A percentile compares a stretch with the other conserved stretches of the same genome.
phyloP scores from a whole-genome alignment of 2,329 filamentous ascomycete species.

The Trichoderma gracile region DNA sequence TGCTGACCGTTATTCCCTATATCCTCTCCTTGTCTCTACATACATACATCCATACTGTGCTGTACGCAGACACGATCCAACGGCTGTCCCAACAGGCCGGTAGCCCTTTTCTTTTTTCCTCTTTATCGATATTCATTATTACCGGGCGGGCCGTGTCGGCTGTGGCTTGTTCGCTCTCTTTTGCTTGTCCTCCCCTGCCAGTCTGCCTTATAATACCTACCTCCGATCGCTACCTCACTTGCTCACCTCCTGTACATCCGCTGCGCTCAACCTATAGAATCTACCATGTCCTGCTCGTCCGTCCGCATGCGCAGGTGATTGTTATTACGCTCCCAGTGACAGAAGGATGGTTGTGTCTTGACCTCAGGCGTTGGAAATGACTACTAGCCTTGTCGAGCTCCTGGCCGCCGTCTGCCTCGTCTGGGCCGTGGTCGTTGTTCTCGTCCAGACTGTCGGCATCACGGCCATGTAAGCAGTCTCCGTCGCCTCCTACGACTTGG shows the following conservation, averaged over 20 bases:
- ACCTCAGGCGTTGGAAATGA: constrained; percentile 32
- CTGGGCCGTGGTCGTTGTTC: constrained; percentile 55
- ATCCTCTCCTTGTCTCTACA: too few species aligned
- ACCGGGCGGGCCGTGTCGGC: not conserved
- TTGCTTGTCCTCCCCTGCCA: not conserved
- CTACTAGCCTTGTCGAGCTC: constrained; percentile 36
- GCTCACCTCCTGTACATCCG: too few species aligned
- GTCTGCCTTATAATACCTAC: not conserved
- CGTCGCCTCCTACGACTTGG: not conserved
- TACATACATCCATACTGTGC: too few species aligned
- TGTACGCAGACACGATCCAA: not conserved
- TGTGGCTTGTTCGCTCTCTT: not conserved
- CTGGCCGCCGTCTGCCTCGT: constrained; percentile 51
- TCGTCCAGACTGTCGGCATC: constrained; percentile 59
- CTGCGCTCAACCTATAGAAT: not conserved
- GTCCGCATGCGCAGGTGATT: constrained; percentile 9
- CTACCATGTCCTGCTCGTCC: constrained; percentile 7
- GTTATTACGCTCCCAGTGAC: not conserved
- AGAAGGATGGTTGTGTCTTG: constrained; percentile 23
- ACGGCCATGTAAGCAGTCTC: constrained; percentile 52
- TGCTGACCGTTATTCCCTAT: too few species aligned
- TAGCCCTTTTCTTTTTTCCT: not conserved
- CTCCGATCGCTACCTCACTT: not conserved
- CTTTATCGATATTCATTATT: not conserved
- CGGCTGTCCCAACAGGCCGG: not conserved